Evolutionary conservation across 1,284 basidiomycete genomes (phyloP), one percentile per base, ranked within the genome.

Genomic region (Entoloma clypeatum): DNA sequence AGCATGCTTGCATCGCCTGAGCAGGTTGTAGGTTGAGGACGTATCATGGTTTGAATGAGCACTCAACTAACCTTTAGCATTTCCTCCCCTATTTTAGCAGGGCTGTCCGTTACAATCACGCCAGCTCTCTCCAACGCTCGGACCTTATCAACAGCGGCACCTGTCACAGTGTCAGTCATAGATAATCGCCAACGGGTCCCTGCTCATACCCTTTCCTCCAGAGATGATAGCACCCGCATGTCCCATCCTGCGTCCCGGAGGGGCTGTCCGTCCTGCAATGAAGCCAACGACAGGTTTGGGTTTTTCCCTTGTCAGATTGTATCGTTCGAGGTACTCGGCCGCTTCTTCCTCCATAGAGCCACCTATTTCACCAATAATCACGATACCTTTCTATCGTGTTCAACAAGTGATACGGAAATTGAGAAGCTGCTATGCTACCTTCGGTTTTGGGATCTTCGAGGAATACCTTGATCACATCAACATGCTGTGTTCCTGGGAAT

Each of bases 311-410:
- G 87, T 91, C 68, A 91, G 88, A 79, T 99, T 99, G 75, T 92
- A 86, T 65, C 81, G 75, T 62, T 89, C 86, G 43, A 99, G 74
- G 68, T 94, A 96, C 58, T 94, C 96, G 3, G 96, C 96, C 11
- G 96, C 96, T 54, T 99, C 95, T 65, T 99, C 96, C 69, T 99
- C 96, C 94, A 98, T 99, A 13, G 88, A 86, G 19, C 96, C 96
- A 56, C 96, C 96, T 58, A 99, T 99, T 68, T 99, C 96, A 53
- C 96, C 96, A 57, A 99, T 99, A 53, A 99, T 74, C 43, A 99
- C 95, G 52, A 99, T 94, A 57, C 91, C 91, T 83, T 56, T 26
- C 25, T n/a, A 14, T 36, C 25, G 11, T 13, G 21, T 13, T 22
- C 3, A 41, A 16, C 4, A n/a, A 22, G 8, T 7, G 23, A 14